Base-by-base conservation (phyloP, 495 filamentous ascomycete genomes). In the Podospora conica region DNA sequence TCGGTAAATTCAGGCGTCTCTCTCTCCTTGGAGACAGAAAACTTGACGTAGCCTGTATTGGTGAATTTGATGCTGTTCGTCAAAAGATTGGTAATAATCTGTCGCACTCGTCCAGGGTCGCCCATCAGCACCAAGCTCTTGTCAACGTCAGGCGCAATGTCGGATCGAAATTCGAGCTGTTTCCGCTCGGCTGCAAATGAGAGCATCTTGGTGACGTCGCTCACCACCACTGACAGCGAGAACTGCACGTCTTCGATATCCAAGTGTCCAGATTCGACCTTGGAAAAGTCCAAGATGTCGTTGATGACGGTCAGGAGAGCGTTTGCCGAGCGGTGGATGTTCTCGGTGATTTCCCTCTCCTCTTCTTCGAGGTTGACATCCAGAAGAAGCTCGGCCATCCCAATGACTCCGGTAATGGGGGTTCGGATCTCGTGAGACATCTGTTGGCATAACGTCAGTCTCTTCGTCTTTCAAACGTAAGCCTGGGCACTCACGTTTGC, bases 371-470 rank as follows among this genome's bases (percentile, higher is more conserved):
- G 76, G 8, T 80, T 71, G n/a, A 86, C 91, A 68, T 89, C 88
- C 22, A 88, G 75, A 28, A 93, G 77, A 63, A 91, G 81, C 53
- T 91, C 86, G 5, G 88, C 79, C 80, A 91, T 91, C 48, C 90
- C 84, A 58, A 90, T 86, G 70, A 93, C 89, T n/a, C 90, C 90
- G 4, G 76, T 79, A 31, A 83, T 82, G 6, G 81, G 82, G 3
- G 92, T 96, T 54, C 93, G 84, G 63, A 97, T 91, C 75, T 96
- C 93, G 75, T 96, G 92, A 23, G 87, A 90, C 91, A 96, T 96
- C 77, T 90, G 9, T 70, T 9, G 58, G 55, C 25, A 33, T 23
- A 18, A n/a, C 27, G 22, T 24, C 31, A 24, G 10, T n/a, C 22
- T 20, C 23, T 40, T 10, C 12, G 2, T 10, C 54, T 21, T 29